phyloP scores from a whole-genome alignment of 768 basidiomycete species.

The Brasilioporus rufonigricans region DNA sequence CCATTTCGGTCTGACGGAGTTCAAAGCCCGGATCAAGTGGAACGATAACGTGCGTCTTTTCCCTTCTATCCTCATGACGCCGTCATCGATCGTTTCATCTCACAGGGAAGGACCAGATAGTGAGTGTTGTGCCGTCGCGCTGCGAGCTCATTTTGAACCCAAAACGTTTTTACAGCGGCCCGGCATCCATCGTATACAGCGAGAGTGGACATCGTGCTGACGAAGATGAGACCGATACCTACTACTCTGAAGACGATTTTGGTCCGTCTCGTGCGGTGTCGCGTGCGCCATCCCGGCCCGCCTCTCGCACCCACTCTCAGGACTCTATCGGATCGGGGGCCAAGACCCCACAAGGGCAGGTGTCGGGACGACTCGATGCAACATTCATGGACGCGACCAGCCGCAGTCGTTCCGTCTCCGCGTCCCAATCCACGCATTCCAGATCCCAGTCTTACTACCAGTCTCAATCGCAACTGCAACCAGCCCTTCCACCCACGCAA shows the following conservation, averaged over 20 bases:
- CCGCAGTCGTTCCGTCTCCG: constrained; percentile 25
- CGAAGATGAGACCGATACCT: constrained; percentile 66
- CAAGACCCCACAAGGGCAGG: constrained; percentile 30
- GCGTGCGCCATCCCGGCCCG: constrained; percentile 39
- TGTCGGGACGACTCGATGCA: constrained; percentile 23
- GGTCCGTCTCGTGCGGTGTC: constrained; percentile 32
- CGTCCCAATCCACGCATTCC: constrained; percentile 18
- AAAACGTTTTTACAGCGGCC: constrained; percentile 50
- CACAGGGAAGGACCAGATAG: constrained; percentile 70
- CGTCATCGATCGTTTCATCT: constrained; percentile 2
- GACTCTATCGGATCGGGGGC: constrained; percentile 34
- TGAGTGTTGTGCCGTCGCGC: constrained; percentile 34
- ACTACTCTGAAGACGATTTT: constrained; percentile 64
- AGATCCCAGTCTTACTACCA: constrained; percentile 15
- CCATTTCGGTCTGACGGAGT: constrained; percentile 80
- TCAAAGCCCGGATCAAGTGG: constrained; percentile 82
- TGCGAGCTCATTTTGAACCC: background rate
- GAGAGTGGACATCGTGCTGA: constrained; percentile 73
- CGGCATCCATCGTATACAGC: constrained; percentile 79
- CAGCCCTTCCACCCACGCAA: background rate
- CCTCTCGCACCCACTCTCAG: constrained; percentile 56
- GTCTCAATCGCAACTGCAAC: background rate
- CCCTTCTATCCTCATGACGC: background rate
- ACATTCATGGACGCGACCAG: constrained; percentile 30
- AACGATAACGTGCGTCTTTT: constrained; percentile 59